phyloP scores from a whole-genome alignment of 129 eudicot genomes.

The Flaveria bidentis region DNA sequence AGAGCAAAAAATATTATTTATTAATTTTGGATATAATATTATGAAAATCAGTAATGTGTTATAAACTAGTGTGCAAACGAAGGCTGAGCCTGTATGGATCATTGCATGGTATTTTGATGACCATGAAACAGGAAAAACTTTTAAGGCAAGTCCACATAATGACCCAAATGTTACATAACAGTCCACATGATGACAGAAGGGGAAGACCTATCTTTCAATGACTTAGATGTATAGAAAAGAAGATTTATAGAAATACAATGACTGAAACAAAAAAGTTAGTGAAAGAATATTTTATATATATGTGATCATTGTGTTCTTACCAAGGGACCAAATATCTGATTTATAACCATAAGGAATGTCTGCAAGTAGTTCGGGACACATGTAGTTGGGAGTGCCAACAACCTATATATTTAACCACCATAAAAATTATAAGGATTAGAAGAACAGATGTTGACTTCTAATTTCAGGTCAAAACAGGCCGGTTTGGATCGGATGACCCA shows the following conservation, averaged over 20 bases:
- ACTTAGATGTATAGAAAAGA: not conserved
- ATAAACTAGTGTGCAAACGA: not conserved
- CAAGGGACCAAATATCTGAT: slow-evolving; percentile 99
- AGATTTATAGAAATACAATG: too few relatives aligned
- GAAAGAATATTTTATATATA: not conserved
- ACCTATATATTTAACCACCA: slow-evolving; percentile 46
- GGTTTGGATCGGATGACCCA: not conserved
- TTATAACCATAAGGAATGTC: slow-evolving; percentile 97
- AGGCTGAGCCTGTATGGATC: not conserved
- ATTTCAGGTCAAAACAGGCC: not conserved
- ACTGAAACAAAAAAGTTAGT: too few relatives aligned
- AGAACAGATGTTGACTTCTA: not conserved
- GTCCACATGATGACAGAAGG: not conserved
- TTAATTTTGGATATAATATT: not conserved
- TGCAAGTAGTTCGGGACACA: slow-evolving; percentile 98
- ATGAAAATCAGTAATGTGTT: not conserved
- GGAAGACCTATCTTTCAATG: too few relatives aligned
- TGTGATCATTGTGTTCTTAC: slow-evolving; percentile 38
- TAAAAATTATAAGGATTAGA: not conserved
- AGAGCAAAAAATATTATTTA: not conserved
- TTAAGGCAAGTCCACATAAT: not conserved
- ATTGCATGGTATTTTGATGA: not conserved
- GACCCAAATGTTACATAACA: not conserved
- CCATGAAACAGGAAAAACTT: too few relatives aligned
- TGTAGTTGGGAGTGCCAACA: slow-evolving; percentile 95